Percentiles rank a stretch among this genome's conserved stretches.
Conservation (phyloP, 169 alveolate genomes). For the Perkinsus olseni region DNA sequence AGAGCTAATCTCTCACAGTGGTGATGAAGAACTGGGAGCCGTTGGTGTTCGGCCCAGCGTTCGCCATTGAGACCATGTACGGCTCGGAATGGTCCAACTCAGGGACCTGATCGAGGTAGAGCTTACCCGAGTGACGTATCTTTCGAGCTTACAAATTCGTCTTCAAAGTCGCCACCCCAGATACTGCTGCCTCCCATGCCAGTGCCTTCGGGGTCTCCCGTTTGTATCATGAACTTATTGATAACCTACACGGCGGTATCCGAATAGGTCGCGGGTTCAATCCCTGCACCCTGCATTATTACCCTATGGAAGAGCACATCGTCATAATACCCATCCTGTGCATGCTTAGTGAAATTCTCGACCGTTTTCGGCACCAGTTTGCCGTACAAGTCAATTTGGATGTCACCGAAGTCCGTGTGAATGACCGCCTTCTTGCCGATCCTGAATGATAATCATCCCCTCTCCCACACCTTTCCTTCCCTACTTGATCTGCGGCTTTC, state of each 20-base stretch:
- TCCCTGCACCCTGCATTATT: neutral
- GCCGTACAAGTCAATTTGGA: conserved; percentile 74
- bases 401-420: conserved; percentile 96
- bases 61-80: conserved; percentile 95
- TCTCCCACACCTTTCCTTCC: neutral
- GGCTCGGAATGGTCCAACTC: conserved; percentile 83
- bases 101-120: conserved; percentile 55
- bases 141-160: conserved; percentile 60
- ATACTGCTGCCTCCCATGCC: conserved; percentile 95
- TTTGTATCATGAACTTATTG: conserved; percentile 94
- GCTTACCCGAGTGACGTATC: neutral
- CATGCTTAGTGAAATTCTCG: conserved; percentile 89
- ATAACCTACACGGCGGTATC: conserved; percentile 62
- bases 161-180: conserved; percentile 84
- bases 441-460: conserved; percentile 7
- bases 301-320: conserved; percentile 62
- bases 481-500: conserved; percentile 29
- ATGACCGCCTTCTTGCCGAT: conserved; percentile 79
- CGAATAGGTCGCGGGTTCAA: conserved; percentile 45
- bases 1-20: conserved; percentile 49
- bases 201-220: conserved; percentile 98
- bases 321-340: conserved; percentile 84
- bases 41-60: conserved; percentile 95
- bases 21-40: conserved; percentile 96
- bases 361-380: conserved; percentile 84